phyloP scores from a whole-genome alignment of 495 filamentous ascomycete genomes.

The Staphylotrichum tortipilum region DNA sequence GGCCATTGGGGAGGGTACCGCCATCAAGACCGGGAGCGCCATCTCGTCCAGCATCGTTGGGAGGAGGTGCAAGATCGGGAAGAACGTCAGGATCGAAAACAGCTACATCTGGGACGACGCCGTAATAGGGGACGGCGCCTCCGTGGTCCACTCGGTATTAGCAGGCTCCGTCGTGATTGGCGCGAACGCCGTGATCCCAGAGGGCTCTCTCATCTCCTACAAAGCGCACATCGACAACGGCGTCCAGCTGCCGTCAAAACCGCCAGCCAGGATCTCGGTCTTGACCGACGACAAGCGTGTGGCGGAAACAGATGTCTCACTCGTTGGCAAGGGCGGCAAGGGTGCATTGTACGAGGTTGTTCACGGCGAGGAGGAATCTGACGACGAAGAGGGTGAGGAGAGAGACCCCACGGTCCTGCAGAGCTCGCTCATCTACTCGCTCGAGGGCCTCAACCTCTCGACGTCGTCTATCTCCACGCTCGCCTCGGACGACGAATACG shows the following conservation, averaged over 20 bases:
- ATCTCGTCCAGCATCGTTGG: conserved; percentile 72
- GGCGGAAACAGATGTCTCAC: conserved; percentile 42
- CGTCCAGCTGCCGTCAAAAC: conserved; percentile 21
- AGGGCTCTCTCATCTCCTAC: conserved; percentile 72
- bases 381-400: conserved; percentile 41
- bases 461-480: conserved; percentile 66
- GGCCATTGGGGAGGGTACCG: conserved; percentile 68
- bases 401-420: conserved; percentile 31
- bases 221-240: conserved; percentile 62
- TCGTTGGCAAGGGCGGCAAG: conserved; percentile 50
- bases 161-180: conserved; percentile 64
- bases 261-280: conserved; percentile 30
- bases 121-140: conserved; percentile 61
- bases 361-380: conserved; percentile 41
- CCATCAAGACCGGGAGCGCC: conserved; percentile 60
- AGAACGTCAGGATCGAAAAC: conserved; percentile 65
- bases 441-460: conserved; percentile 59
- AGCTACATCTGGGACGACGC: conserved; percentile 89
- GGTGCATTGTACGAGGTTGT: conserved; percentile 41
- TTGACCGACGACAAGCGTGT: conserved; percentile 26
- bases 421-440: conserved; percentile 56
- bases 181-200: conserved; percentile 54
- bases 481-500: conserved; percentile 31
- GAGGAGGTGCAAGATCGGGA: conserved; percentile 74
- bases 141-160: conserved; percentile 65